These are phyloP conservation scores for Exophiala viscosa DNA, from an alignment of 2,329 filamentous ascomycete genomes.

Conservation along the genomic window DNA sequence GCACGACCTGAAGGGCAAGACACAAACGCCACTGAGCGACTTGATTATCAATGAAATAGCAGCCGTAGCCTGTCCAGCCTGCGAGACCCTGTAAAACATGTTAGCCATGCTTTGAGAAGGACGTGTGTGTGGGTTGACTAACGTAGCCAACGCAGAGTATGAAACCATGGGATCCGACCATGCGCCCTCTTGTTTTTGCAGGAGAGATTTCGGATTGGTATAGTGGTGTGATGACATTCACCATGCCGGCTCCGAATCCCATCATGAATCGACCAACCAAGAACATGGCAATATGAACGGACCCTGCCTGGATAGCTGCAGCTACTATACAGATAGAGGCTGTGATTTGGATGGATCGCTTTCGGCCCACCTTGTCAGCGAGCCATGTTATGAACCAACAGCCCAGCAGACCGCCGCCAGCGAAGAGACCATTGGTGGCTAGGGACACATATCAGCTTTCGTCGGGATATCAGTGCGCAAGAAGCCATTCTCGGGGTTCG, in stretches of 20 bases:
- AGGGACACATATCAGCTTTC: slow-evolving; percentile 1
- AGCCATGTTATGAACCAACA: slow-evolving; percentile 17
- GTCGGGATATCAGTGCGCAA: too few species aligned
- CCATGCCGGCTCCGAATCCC: slow-evolving; percentile 19
- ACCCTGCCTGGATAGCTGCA: slow-evolving; percentile 19
- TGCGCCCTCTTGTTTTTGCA: slow-evolving; percentile 35
- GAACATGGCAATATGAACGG: slow-evolving; percentile 24
- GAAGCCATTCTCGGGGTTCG: not conserved
- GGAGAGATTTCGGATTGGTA: slow-evolving; percentile 18
- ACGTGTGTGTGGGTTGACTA: not conserved
- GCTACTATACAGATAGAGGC: slow-evolving; percentile 18
- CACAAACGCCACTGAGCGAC: slow-evolving; percentile 21
- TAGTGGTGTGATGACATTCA: slow-evolving; percentile 13
- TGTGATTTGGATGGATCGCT: slow-evolving; percentile 16
- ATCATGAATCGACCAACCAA: slow-evolving; percentile 22
- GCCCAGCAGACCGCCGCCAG: slow-evolving; percentile 18
- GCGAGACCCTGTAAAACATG: slow-evolving; percentile 8
- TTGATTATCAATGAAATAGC: slow-evolving; percentile 8
- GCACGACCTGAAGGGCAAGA: slow-evolving; percentile 8
- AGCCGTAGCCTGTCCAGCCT: slow-evolving; percentile 20
- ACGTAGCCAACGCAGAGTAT: slow-evolving; percentile 17
- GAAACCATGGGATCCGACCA: slow-evolving; percentile 18
- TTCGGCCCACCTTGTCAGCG: slow-evolving; percentile 17
- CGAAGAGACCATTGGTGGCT: slow-evolving; percentile 23
- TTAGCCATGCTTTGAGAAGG: not conserved